phyloP scores from a whole-genome alignment of 2,329 filamentous ascomycete species.

The Sporothrix variecibatus region DNA sequence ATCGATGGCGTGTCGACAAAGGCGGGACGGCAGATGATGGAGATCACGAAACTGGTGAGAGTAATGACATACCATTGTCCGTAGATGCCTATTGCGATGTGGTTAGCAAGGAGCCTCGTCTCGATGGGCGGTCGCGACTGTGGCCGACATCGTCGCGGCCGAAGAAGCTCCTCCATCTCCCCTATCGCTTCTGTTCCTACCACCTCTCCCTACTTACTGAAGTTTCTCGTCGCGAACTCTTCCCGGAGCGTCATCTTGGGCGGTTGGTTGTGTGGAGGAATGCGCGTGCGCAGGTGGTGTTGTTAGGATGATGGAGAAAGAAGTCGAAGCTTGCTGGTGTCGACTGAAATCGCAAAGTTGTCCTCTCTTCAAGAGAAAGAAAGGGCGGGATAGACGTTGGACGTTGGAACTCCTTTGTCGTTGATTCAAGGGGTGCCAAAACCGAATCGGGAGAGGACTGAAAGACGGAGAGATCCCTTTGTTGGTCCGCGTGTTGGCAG shows the following conservation, averaged over 20 bases:
- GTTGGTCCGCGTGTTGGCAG: conserved; percentile 10
- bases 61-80: conserved; percentile 66
- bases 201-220: conserved; percentile 53
- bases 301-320: neutral
- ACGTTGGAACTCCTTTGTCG: neutral
- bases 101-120: conserved; percentile 23
- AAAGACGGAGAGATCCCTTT: neutral
- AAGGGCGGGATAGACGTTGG: neutral
- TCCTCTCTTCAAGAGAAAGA: neutral
- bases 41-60: neutral
- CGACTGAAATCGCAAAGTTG: neutral
- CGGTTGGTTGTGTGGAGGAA: neutral
- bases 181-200: conserved; percentile 12
- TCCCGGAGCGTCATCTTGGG: conserved; percentile 59
- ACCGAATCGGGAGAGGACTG: conserved; percentile 8
- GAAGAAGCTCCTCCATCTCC: neutral
- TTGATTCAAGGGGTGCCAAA: neutral
- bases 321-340: neutral
- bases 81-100: conserved; percentile 61
- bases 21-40: neutral
- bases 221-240: conserved; percentile 72
- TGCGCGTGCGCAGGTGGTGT: conserved; percentile 1
- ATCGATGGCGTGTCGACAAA: neutral
- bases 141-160: neutral
- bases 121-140: neutral